A percentile compares a stretch with the other conserved stretches of the same genome.
These are phyloP conservation scores for Parietaria judaica DNA, from an alignment of 306 rosid species.

Conservation along the genomic window DNA sequence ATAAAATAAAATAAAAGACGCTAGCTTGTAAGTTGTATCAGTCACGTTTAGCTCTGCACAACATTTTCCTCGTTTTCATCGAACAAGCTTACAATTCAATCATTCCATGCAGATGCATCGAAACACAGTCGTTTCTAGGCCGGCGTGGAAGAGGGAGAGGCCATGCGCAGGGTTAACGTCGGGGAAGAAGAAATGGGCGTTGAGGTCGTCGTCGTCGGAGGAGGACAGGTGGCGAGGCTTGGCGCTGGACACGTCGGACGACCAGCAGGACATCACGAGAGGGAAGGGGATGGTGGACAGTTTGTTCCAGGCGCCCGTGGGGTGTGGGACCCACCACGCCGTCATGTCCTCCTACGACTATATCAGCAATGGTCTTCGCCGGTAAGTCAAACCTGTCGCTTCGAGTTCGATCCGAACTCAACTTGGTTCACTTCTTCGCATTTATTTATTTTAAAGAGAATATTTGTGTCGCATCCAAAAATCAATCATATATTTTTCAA, in stretches of 20 bases:
- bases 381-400: conserved; percentile 32
- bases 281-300: conserved; percentile 82
- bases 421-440: too few species aligned
- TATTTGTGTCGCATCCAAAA: too few species aligned
- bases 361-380: conserved; percentile 59
- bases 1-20: too few species aligned
- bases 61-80: conserved; percentile 2
- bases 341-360: conserved; percentile 75
- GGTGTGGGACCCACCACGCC: conserved; percentile 65
- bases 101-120: too few species aligned
- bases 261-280: conserved; percentile 80
- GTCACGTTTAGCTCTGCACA: not conserved
- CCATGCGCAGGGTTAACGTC: conserved; percentile 2
- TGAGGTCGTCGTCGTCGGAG: conserved; percentile 24
- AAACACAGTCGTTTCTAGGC: too few species aligned
- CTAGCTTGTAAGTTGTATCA: too few species aligned
- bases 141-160: conserved; percentile 16
- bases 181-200: not conserved
- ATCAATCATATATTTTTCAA: too few species aligned
- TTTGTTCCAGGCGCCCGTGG: conserved; percentile 69
- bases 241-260: conserved; percentile 69
- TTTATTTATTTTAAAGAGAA: too few species aligned
- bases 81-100: not conserved
- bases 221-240: conserved; percentile 78
- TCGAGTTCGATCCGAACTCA: too few species aligned